Percentiles rank a stretch among this genome's conserved stretches.
Evolutionary conservation across 1,284 basidiomycete species (phyloP).

Genomic region (Malassezia brasiliensis): DNA sequence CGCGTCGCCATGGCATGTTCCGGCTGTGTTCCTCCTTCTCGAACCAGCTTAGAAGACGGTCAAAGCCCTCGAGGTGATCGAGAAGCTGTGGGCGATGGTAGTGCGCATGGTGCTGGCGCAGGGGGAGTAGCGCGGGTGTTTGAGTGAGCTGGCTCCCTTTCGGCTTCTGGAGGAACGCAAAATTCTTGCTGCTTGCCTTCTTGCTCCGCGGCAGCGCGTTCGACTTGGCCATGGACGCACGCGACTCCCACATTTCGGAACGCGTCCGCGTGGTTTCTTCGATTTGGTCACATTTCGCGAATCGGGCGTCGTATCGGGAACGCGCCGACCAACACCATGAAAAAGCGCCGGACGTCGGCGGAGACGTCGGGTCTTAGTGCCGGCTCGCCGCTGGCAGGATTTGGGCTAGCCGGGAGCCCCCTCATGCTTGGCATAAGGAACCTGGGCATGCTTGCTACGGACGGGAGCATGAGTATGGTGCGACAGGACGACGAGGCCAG

Average conservation of each 20-base stretch:
- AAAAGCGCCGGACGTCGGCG: slow-evolving; percentile 1
- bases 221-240: no score
- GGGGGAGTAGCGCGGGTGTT: background rate
- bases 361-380: background rate
- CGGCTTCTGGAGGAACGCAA: no score
- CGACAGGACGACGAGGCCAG: slow-evolving; percentile 42
- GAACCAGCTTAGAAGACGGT: slow-evolving; percentile 56
- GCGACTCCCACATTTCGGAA: background rate
- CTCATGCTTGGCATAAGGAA: background rate
- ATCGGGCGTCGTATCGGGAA: background rate
- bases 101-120: slow-evolving; percentile 9
- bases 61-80: slow-evolving; percentile 8
- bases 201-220: background rate
- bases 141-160: background rate
- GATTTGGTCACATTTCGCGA: background rate
- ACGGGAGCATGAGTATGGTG: slow-evolving; percentile 42
- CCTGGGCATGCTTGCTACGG: slow-evolving; percentile 18
- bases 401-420: background rate
- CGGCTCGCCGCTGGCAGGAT: background rate
- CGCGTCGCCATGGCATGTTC: slow-evolving; percentile 77
- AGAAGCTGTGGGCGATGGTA: slow-evolving; percentile 36
- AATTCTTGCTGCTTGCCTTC: background rate
- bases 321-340: background rate
- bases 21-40: slow-evolving; percentile 57
- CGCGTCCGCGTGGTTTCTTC: background rate